phyloP scores from a whole-genome alignment of 768 basidiomycete genomes.

The Amanita jacksonii region DNA sequence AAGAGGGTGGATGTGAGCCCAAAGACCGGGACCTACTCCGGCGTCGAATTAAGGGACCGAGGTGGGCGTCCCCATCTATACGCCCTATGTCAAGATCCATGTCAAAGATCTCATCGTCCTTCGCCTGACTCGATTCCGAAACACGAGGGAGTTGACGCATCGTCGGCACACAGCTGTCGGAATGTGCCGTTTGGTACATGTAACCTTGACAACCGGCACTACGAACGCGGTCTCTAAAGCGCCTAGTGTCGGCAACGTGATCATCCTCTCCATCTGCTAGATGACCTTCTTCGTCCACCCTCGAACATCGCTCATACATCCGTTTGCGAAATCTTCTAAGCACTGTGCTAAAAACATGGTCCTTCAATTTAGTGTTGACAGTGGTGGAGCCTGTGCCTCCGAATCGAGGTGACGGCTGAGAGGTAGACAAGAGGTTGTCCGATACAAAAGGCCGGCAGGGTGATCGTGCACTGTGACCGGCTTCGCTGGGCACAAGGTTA shows the following conservation, averaged over 20 bases:
- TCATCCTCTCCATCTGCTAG: conserved; percentile 21
- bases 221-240: conserved; percentile 21
- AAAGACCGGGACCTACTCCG: conserved; percentile 37
- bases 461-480: conserved; percentile 23
- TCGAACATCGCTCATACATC: conserved; percentile 28
- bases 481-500: conserved; percentile 19
- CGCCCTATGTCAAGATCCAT: conserved; percentile 28
- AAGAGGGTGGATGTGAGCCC: conserved; percentile 22
- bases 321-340: conserved; percentile 63
- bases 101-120: conserved; percentile 28
- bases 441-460: conserved; percentile 31
- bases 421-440: conserved; percentile 24
- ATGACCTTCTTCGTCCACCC: conserved; percentile 48
- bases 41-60: conserved; percentile 29
- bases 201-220: conserved; percentile 30
- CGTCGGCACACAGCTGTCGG: conserved; percentile 22
- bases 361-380: conserved; percentile 90
- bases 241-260: conserved; percentile 14
- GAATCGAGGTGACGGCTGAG: conserved; percentile 51
- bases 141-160: conserved; percentile 66
- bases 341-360: conserved; percentile 90
- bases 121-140: conserved; percentile 19
- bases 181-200: conserved; percentile 29
- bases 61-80: conserved; percentile 12
- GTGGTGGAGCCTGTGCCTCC: conserved; percentile 88